A percentile compares a stretch with the other conserved stretches of the same genome.
Evolutionary conservation across 352 stramenopile genomes (phyloP).

Genomic region (Pythium angustatum): DNA sequence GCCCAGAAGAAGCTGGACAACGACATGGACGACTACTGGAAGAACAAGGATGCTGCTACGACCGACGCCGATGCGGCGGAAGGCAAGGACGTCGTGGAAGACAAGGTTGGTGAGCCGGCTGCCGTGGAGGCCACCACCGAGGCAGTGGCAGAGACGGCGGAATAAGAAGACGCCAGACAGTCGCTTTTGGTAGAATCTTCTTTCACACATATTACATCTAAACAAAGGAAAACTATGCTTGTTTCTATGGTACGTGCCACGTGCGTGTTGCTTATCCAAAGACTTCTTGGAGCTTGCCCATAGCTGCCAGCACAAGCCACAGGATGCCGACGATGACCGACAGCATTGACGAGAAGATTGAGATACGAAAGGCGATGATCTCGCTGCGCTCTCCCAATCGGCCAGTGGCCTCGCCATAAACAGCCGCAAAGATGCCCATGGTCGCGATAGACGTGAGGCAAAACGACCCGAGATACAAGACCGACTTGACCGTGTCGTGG

Average conservation of each 20-base stretch:
- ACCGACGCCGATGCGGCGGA: constrained; percentile 3
- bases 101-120: constrained; percentile 22
- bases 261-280: constrained; percentile 46
- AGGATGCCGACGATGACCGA: constrained; percentile 83
- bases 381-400: constrained; percentile 70
- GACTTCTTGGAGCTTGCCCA: constrained; percentile 78
- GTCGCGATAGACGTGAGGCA: constrained; percentile 87
- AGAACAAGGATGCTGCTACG: constrained; percentile 62
- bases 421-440: constrained; percentile 88
- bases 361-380: constrained; percentile 75
- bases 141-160: constrained; percentile 17
- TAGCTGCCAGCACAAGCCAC: constrained; percentile 75
- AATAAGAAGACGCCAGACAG: constrained; percentile 6
- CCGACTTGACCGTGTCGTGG: constrained; percentile 76
- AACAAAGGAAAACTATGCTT: neutral
- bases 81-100: constrained; percentile 24
- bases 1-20: constrained; percentile 80
- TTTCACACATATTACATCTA: neutral
- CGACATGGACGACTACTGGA: constrained; percentile 90
- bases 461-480: constrained; percentile 89
- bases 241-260: neutral
- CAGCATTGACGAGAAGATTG: constrained; percentile 81
- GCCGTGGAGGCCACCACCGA: constrained; percentile 17
- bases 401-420: constrained; percentile 79
- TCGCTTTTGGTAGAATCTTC: neutral